Percentiles rank a stretch among this genome's conserved stretches.
phyloP scores from a whole-genome alignment of 2,329 filamentous ascomycete genomes.

The Corinectria fuckeliana region DNA sequence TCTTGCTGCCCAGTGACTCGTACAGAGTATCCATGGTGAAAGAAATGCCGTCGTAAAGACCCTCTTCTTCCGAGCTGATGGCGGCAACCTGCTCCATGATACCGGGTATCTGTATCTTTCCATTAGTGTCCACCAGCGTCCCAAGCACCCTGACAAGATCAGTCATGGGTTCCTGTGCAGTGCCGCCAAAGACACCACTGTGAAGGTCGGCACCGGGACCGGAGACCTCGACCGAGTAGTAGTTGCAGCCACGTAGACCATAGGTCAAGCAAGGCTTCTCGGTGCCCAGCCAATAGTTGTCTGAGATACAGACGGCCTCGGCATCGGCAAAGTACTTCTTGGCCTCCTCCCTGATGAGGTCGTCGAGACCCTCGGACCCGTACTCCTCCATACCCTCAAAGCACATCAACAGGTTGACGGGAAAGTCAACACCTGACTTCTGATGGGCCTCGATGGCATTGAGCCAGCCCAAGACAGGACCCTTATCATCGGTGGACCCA shows the following conservation, averaged over 20 bases:
- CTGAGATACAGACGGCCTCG: slow-evolving; percentile 96
- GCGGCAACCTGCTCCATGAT: slow-evolving; percentile 93
- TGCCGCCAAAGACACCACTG: slow-evolving; percentile 95
- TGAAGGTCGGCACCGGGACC: slow-evolving; percentile 94
- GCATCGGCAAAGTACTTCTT: slow-evolving; percentile 95
- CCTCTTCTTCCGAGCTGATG: slow-evolving; percentile 83
- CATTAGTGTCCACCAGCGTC: slow-evolving; percentile 84
- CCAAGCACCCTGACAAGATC: slow-evolving; percentile 85
- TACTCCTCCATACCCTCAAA: slow-evolving; percentile 99
- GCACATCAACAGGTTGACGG: slow-evolving; percentile 98
- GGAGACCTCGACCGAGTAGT: slow-evolving; percentile 91
- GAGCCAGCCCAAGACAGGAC: slow-evolving; percentile 94
- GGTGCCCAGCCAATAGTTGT: slow-evolving; percentile 99
- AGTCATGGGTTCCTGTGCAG: slow-evolving; percentile 98
- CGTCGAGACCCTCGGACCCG: slow-evolving; percentile 93
- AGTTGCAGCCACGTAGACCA: slow-evolving; percentile 95
- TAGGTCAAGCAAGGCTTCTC: slow-evolving; percentile 99
- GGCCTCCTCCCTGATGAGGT: slow-evolving; percentile 89
- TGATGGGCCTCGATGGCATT: slow-evolving; percentile 98
- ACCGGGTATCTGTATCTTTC: slow-evolving; percentile 93
- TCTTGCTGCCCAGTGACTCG: slow-evolving; percentile 88
- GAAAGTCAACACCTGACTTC: slow-evolving; percentile 91
- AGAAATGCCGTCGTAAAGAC: slow-evolving; percentile 86
- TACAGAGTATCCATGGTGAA: slow-evolving; percentile 97
- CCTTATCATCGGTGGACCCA: slow-evolving; percentile 97